phyloP scores from a whole-genome alignment of 305 asterid genomes.

The Fraxinus latifolia region DNA sequence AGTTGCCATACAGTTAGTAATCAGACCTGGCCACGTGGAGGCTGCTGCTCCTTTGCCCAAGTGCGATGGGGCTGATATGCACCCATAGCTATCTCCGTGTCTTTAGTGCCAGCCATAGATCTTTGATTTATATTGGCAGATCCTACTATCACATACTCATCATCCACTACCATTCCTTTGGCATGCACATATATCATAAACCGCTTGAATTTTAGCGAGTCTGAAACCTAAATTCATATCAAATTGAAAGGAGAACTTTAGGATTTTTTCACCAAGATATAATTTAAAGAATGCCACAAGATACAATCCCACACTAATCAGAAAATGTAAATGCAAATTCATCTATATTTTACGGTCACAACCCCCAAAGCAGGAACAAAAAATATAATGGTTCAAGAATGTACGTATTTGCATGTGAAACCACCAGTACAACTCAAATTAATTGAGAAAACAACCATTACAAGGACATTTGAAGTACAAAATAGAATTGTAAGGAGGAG shows the following conservation, averaged over 20 bases:
- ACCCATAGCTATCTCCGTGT: slow-evolving; percentile 96
- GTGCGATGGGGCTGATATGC: slow-evolving; percentile 85
- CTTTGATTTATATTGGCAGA: slow-evolving; percentile 95
- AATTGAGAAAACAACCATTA: background rate
- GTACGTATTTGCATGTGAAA: background rate
- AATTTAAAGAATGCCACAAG: background rate
- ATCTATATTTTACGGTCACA: background rate
- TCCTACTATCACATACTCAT: slow-evolving; percentile 80
- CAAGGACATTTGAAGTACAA: background rate
- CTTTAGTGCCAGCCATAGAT: slow-evolving; percentile 93
- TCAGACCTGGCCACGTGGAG: slow-evolving; percentile 84
- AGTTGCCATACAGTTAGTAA: background rate
- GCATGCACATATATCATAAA: slow-evolving; percentile 98
- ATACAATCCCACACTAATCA: background rate
- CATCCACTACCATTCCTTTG: slow-evolving; percentile 95
- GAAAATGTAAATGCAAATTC: background rate
- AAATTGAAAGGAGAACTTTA: background rate
- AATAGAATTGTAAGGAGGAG: background rate
- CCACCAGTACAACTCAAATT: background rate
- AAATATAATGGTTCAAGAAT: background rate
- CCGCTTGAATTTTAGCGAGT: slow-evolving; percentile 59
- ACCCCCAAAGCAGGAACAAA: slow-evolving; percentile 3
- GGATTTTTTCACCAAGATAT: background rate
- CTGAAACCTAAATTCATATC: slow-evolving; percentile 56
- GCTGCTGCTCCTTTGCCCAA: slow-evolving; percentile 51